Base-by-base conservation (phyloP, 345 rosid genomes). In the Limnanthes douglasii region DNA sequence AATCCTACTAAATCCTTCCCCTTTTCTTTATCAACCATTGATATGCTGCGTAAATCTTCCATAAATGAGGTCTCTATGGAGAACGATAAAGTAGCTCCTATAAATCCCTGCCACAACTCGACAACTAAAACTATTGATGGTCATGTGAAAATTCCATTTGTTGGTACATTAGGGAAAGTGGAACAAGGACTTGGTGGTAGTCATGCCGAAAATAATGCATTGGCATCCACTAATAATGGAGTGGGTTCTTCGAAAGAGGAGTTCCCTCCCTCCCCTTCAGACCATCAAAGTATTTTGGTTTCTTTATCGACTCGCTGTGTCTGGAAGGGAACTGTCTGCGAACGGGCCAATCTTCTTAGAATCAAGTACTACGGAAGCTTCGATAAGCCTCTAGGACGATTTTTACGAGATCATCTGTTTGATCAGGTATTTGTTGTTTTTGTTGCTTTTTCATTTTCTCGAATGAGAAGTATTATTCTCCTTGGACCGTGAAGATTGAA, bases 271-370 rank as follows among this genome's bases (percentile, higher is more conserved):
- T 68, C 98, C 45, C 51, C 92, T 53, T 77, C 94, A 13, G 94
- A 84, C 48, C 85, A 90, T 60, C 98, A 75, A 56, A 90, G 96
- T 71, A 90, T 90, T 62, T 62, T 90, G 72, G 96, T 90, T 48
- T 84, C 98, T 28, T 57, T 75, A 31, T 84, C 98, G 43, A 72
- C 93, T 28, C 80, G 98, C 34, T 84, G 94, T 46, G 92, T 84
- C 31, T 66, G 85, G 88, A 80, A 90, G 45, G 96, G 96, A 36
- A 77, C 88, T 40, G 85, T 84, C 16, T 90, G 96, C 62, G 85
- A 80, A 55, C 57, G 65, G 60, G 67, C 98, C 34, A 92, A 84
- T 59, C 73, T 90, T 30, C 60, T 77, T 23, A 78, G 98, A 44
- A 84, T 90, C 39, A 90, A 84, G 63, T 90, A 90, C 60, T 90